Conservation (phyloP, 2,329 filamentous ascomycete genomes). For the Colletotrichum navitas region DNA sequence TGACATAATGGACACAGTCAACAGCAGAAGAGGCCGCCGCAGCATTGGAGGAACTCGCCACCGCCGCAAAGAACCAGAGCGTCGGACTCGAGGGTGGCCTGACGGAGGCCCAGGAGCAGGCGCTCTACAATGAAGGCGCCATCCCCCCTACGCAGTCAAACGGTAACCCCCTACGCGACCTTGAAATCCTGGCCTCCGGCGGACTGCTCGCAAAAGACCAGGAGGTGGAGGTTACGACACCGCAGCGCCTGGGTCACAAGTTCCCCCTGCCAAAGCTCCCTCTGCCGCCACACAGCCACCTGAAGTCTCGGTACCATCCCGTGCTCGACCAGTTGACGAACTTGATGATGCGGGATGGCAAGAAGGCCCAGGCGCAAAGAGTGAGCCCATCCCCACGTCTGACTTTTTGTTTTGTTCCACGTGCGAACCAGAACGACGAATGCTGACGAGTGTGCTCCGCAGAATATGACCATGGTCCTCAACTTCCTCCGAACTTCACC, state of each 20-base stretch:
- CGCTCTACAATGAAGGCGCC: slow-evolving; percentile 57
- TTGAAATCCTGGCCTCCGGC: slow-evolving; percentile 51
- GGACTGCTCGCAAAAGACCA: slow-evolving; percentile 47
- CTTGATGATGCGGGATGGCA: slow-evolving; percentile 91
- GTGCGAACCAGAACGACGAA: neutral
- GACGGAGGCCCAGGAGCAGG: slow-evolving; percentile 58
- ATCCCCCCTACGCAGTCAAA: slow-evolving; percentile 52
- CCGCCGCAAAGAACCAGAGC: slow-evolving; percentile 12
- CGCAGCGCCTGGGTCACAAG: slow-evolving; percentile 72
- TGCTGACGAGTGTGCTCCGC: slow-evolving; percentile 34
- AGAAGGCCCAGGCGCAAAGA: slow-evolving; percentile 89
- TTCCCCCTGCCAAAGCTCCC: slow-evolving; percentile 79
- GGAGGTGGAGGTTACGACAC: slow-evolving; percentile 41
- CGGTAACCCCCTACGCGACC: slow-evolving; percentile 44
- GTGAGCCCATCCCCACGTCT: slow-evolving; percentile 63
- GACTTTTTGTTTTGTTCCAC: neutral
- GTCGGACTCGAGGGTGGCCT: slow-evolving; percentile 49
- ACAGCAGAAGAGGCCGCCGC: slow-evolving; percentile 36
- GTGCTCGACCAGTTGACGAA: slow-evolving; percentile 90
- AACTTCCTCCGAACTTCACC: slow-evolving; percentile 87
- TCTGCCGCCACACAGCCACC: slow-evolving; percentile 70
- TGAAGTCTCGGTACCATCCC: slow-evolving; percentile 87
- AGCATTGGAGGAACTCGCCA: slow-evolving; percentile 31
- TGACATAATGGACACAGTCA: slow-evolving; percentile 21
- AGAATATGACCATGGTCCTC: slow-evolving; percentile 90